Percentiles rank a stretch among this genome's conserved stretches.
phyloP scores from a whole-genome alignment of 768 basidiomycete species.

The Calocybe cyanea region DNA sequence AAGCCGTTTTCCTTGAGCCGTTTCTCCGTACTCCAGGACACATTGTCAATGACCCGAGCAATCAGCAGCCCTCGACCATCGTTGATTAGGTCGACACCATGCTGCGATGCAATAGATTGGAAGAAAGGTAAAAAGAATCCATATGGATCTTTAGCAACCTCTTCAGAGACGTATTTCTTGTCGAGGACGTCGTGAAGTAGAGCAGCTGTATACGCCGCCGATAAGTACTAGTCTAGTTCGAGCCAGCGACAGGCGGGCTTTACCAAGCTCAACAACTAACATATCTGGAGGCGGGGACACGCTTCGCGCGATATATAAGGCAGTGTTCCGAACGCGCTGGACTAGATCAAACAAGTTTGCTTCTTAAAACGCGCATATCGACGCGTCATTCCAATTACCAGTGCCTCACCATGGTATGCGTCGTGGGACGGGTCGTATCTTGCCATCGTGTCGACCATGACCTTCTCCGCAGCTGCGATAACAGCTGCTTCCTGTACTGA shows the following conservation, averaged over 20 bases:
- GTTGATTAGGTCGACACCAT: constrained; percentile 51
- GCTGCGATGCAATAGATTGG: constrained; percentile 33
- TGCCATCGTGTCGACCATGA: constrained; percentile 73
- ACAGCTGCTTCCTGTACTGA: constrained; percentile 45
- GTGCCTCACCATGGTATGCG: constrained; percentile 61
- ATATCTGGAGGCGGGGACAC: constrained; percentile 55
- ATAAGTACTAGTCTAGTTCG: too few relatives aligned
- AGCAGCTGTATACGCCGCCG: constrained; percentile 43
- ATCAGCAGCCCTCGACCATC: constrained; percentile 59
- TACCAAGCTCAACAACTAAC: constrained; percentile 68
- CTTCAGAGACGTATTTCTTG: constrained; percentile 73
- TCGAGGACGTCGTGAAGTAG: constrained; percentile 85
- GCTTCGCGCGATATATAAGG: constrained; percentile 60
- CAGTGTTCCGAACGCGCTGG: constrained; percentile 76
- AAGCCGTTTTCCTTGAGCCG: constrained; percentile 49
- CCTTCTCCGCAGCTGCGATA: constrained; percentile 56
- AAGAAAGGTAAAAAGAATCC: constrained; percentile 69
- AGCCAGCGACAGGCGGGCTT: background rate
- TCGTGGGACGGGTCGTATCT: constrained; percentile 82
- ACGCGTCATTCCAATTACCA: background rate
- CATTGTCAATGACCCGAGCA: constrained; percentile 65
- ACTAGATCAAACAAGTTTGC: constrained; percentile 40
- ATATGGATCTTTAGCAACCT: constrained; percentile 57
- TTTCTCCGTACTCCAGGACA: constrained; percentile 86
- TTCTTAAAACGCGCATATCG: constrained; percentile 2